Base-by-base conservation (phyloP, 2,329 filamentous ascomycete species). In the Berkeleyomyces rouxiae region DNA sequence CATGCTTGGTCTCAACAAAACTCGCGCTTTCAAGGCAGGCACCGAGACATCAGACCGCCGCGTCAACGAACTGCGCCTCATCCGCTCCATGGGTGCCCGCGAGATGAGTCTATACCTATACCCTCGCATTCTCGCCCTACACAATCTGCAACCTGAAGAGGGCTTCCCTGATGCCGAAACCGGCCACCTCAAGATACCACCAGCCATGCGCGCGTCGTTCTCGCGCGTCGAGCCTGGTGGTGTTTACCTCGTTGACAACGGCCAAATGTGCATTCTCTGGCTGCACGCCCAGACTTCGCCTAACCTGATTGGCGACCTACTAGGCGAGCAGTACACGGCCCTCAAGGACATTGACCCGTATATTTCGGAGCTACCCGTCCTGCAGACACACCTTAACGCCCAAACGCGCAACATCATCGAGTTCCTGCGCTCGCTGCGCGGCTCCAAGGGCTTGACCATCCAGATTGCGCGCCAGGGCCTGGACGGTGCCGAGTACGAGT, bases 401-500 rank as follows among this genome's bases (percentile, higher is more conserved):
- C 93, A 99, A 76, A 89, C 93, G 47, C 86, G 93, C 68, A 99
- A 99, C 70, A 85, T 99, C 31, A 73, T 97, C 62, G 88, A 95
- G 71, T 96, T 95, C 70, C 78, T 97, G 55, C 84, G 86, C 69
- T 82, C 82, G 11, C 81, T 87, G 70, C 83, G 93, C 47, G 90
- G 91, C 7, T 90, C 86, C 65, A 97, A 96, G 75, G 89, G 88
- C 31, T 76, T 96, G 65, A 89, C 89, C 1, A 82, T 99, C 58
- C 93, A 97, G 74, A 79, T 99, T 58, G 93, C 93, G 6, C 78
- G 93, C 64, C 93, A 97, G 74, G 91, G 91, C 0, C 79, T 97
- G 3, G 93, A 99, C 70, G 93, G 93, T 0, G 89, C 91, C 2
- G 93, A 99, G 73, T 97, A 90, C 70, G 93, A 99, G 73, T 99